Conservation (phyloP, 2,329 filamentous ascomycete species). For the Pestalotiopsis sp. region DNA sequence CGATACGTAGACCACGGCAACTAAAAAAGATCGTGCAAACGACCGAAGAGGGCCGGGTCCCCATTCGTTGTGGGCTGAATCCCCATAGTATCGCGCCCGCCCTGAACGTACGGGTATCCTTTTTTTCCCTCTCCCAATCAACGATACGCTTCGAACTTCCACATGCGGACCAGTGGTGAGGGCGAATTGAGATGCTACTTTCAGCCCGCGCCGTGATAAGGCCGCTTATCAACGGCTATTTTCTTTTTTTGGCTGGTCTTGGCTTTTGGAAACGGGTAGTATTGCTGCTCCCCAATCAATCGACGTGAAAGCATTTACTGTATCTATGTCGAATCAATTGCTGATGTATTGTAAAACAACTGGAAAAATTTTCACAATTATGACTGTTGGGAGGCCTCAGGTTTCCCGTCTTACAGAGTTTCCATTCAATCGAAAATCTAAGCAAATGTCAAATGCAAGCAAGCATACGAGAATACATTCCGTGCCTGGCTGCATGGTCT, state of each 20-base stretch:
- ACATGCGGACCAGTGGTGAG: background rate
- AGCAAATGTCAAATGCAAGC: background rate
- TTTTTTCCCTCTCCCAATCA: background rate
- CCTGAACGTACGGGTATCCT: background rate
- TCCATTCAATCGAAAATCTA: background rate
- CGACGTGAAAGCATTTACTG: background rate
- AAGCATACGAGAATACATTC: background rate
- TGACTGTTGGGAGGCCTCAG: background rate
- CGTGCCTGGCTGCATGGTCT: background rate
- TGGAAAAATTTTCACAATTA: background rate
- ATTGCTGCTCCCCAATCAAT: background rate
- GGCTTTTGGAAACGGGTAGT: background rate
- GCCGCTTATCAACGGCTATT: slow-evolving; percentile 11
- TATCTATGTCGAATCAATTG: background rate
- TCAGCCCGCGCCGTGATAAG: background rate
- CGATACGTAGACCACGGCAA: background rate
- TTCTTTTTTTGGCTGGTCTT: background rate
- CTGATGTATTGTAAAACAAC: background rate
- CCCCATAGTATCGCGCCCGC: background rate
- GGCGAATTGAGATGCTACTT: background rate
- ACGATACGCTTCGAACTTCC: slow-evolving; percentile 6
- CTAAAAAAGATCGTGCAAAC: background rate
- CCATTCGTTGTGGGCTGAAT: background rate
- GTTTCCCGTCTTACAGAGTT: background rate
- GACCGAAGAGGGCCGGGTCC: background rate